These are phyloP conservation scores for Hypomontagnella submonticulosa DNA, from an alignment of 495 filamentous ascomycete genomes.

Conservation along the genomic window DNA sequence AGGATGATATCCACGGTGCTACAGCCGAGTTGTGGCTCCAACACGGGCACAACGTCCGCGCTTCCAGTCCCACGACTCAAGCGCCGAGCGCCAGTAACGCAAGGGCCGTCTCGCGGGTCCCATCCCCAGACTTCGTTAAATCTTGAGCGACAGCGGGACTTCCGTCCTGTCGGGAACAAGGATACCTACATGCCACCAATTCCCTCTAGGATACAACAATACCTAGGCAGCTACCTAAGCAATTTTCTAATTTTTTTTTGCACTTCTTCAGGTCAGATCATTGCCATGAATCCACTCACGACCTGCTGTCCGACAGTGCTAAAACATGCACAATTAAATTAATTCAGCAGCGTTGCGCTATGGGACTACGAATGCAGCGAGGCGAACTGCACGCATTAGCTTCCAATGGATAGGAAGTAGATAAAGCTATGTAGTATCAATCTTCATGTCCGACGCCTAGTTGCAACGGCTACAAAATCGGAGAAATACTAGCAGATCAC, in stretches of 20 bases:
- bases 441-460: constrained; percentile 30
- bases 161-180: constrained; percentile 41
- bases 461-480: constrained; percentile 29
- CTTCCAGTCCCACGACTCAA: constrained; percentile 36
- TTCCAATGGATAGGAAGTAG: constrained; percentile 30
- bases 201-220: not conserved
- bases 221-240: not conserved
- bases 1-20: constrained; percentile 18
- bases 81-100: constrained; percentile 31
- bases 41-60: constrained; percentile 31
- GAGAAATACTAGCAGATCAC: constrained; percentile 23
- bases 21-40: constrained; percentile 27
- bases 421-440: constrained; percentile 27
- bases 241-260: constrained; percentile 4
- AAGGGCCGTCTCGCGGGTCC: constrained; percentile 18
- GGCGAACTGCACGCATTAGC: constrained; percentile 26
- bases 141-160: constrained; percentile 41
- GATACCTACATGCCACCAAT: constrained; percentile 25
- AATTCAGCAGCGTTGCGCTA: constrained; percentile 12
- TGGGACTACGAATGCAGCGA: constrained; percentile 17
- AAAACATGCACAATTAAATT: constrained; percentile 25
- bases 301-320: constrained; percentile 17
- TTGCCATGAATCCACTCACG: constrained; percentile 15
- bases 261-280: constrained; percentile 23
- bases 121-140: constrained; percentile 39